Conservation (phyloP, 1,139 yeast species). For the Candida tetrigidarum region DNA sequence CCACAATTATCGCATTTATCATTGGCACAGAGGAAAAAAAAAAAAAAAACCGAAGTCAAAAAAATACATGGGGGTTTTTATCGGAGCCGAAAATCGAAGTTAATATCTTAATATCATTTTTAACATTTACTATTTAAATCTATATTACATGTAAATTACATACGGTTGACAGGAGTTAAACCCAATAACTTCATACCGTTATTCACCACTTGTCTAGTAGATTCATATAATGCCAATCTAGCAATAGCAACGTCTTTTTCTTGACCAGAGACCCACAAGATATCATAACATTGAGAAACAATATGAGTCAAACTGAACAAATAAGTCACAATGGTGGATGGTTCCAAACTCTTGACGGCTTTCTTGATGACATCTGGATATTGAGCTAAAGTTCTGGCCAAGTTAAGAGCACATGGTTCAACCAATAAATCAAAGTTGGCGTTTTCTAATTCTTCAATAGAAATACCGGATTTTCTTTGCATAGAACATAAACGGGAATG, state of each 20-base stretch:
- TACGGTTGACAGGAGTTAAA: slow-evolving; percentile 97
- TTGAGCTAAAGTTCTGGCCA: slow-evolving; percentile 81
- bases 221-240: slow-evolving; percentile 87
- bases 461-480: slow-evolving; percentile 75
- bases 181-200: slow-evolving; percentile 94
- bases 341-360: slow-evolving; percentile 87
- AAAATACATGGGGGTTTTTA: too few species aligned
- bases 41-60: slow-evolving; percentile 6
- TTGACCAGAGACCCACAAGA: slow-evolving; percentile 98
- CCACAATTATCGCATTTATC: not conserved
- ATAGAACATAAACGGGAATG: slow-evolving; percentile 97
- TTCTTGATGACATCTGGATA: slow-evolving; percentile 91
- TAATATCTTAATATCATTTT: too few species aligned
- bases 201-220: slow-evolving; percentile 88
- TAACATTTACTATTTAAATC: too few species aligned
- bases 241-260: slow-evolving; percentile 86
- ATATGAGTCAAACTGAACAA: slow-evolving; percentile 90
- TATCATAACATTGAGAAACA: slow-evolving; percentile 94
- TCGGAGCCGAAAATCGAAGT: too few species aligned
- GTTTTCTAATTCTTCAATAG: slow-evolving; percentile 47
- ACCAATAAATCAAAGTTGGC: slow-evolving; percentile 77
- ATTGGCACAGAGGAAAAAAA: slow-evolving; percentile 2
- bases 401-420: slow-evolving; percentile 74
- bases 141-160: too few species aligned
- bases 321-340: slow-evolving; percentile 93